Conservation (phyloP, 1,139 yeast species). For the Kodamaea plutei region DNA sequence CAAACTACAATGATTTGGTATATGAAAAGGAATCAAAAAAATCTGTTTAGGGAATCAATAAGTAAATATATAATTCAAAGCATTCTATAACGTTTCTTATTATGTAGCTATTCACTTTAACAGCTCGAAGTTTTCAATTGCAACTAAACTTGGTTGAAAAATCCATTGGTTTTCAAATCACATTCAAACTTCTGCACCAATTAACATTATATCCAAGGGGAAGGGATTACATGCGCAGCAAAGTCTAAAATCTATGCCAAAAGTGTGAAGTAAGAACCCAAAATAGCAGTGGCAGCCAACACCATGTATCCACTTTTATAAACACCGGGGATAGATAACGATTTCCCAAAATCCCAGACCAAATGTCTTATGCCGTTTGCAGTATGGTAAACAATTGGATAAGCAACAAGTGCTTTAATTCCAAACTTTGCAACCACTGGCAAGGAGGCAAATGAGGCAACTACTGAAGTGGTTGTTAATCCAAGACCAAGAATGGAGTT, state of each 20-base stretch:
- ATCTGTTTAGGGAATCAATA: neutral
- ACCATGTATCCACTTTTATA: conserved; percentile 89
- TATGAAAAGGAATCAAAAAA: conserved; percentile 7
- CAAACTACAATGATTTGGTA: conserved; percentile 27
- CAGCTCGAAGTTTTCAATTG: too few species aligned
- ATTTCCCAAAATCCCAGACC: conserved; percentile 84
- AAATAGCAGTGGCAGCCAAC: conserved; percentile 62
- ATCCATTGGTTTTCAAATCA: too few species aligned
- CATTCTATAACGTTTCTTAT: too few species aligned
- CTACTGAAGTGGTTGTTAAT: conserved; percentile 60
- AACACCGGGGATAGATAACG: conserved; percentile 79
- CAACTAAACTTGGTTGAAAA: too few species aligned
- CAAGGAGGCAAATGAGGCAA: conserved; percentile 50
- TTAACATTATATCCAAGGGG: too few species aligned
- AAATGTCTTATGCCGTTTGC: conserved; percentile 89
- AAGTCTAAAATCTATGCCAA: conserved; percentile 14
- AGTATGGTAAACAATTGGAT: conserved; percentile 83
- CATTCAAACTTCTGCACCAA: too few species aligned
- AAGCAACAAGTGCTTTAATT: conserved; percentile 66
- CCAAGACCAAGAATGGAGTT: conserved; percentile 61
- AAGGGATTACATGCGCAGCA: too few species aligned
- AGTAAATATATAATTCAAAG: too few species aligned
- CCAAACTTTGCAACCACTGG: conserved; percentile 61
- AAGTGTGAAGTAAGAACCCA: conserved; percentile 57
- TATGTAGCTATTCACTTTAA: too few species aligned